phyloP scores from a whole-genome alignment of 2,329 filamentous ascomycete genomes.

The Aspergillus pseudoviridinutans region DNA sequence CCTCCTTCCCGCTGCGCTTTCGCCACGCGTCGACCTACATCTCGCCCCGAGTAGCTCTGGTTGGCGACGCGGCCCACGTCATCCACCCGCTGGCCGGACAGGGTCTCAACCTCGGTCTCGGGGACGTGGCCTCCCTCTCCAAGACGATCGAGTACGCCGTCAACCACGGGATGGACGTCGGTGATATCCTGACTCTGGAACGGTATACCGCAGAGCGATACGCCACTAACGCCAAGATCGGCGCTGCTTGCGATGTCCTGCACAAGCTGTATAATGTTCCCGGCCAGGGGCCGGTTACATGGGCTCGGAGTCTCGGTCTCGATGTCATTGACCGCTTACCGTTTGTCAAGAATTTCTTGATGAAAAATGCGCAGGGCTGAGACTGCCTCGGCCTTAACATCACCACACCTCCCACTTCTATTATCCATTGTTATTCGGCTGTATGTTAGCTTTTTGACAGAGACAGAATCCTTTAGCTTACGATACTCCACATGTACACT shows the following conservation, averaged over 20 bases:
- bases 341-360: slow-evolving; percentile 78
- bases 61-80: slow-evolving; percentile 93
- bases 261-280: slow-evolving; percentile 83
- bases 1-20: slow-evolving; percentile 86
- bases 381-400: not conserved
- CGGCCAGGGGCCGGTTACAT: slow-evolving; percentile 72
- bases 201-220: slow-evolving; percentile 78
- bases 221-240: slow-evolving; percentile 72
- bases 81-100: slow-evolving; percentile 93
- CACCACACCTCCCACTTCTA: not conserved
- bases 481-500: slow-evolving; percentile 3
- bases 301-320: slow-evolving; percentile 72
- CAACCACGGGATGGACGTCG: slow-evolving; percentile 81
- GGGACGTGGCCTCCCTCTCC: slow-evolving; percentile 76
- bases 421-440: not conserved
- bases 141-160: slow-evolving; percentile 72
- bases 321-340: slow-evolving; percentile 69
- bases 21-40: slow-evolving; percentile 93
- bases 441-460: not conserved
- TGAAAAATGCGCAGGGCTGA: slow-evolving; percentile 59
- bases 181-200: slow-evolving; percentile 72
- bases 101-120: slow-evolving; percentile 89
- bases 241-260: slow-evolving; percentile 79
- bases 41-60: slow-evolving; percentile 80
- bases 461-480: not conserved